Evolutionary conservation across 2,329 filamentous ascomycete species (phyloP), one percentile per base, ranked within the genome.

Genomic region (Mariannaea sp.): DNA sequence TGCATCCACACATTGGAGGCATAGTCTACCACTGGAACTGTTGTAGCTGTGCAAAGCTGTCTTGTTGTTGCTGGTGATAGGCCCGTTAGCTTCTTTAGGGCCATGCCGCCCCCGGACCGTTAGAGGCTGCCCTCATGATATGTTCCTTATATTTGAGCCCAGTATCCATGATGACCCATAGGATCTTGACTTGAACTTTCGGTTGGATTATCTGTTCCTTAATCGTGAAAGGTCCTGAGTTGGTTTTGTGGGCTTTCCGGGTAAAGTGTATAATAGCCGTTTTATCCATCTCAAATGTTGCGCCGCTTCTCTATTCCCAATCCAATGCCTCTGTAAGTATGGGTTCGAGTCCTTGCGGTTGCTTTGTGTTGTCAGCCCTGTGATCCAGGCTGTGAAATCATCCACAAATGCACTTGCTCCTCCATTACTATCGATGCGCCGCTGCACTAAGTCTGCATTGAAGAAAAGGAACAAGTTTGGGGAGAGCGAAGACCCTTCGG

Each of bases 391-490:
- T n/a, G n/a, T n/a, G n/a, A n/a, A n/a, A n/a, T n/a, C n/a, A n/a
- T n/a, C n/a, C n/a, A n/a, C n/a, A n/a, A n/a, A n/a, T n/a, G n/a
- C n/a, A n/a, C n/a, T n/a, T n/a, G n/a, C n/a, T n/a, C n/a, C n/a
- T n/a, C n/a, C n/a, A n/a, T n/a, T n/a, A n/a, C n/a, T 27, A 14
- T 17, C 33, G 3, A 74, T 71, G 20, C 54, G 49, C 36, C 54
- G 42, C 47, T 74, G 53, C 7, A 74, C 65, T 10, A 74, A 64
- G 50, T 73, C 67, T 49, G 68, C 66, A 46, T 74, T 74, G 58
- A 71, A 73, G 61, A 71, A 71, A 20, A 64, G 51, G 35, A 64
- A 64, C n/a, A 35, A 14, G 3, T 14, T 8, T 5, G 32, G 32
- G 3, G 32, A 35, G 4, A 16, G 32, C 26, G 26, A 12, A 7